Evolutionary conservation across 768 basidiomycete genomes (phyloP).

Genomic region (Candolleomyces eurysporus): DNA sequence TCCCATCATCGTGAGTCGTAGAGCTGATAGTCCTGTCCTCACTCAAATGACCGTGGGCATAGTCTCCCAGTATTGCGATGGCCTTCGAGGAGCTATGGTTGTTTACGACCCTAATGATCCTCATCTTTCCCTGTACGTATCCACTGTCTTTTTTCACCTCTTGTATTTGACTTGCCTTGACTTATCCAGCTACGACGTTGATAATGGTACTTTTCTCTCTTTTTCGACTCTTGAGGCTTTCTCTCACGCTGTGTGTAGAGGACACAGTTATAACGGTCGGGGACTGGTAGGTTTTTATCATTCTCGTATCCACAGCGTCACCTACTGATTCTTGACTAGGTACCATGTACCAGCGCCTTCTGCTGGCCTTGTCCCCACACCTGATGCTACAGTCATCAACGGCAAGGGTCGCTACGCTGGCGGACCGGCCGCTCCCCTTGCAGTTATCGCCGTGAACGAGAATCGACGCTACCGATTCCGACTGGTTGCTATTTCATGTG

Average conservation of each 20-base stretch:
- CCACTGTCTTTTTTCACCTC: conserved; percentile 16
- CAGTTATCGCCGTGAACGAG: conserved; percentile 33
- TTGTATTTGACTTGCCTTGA: neutral
- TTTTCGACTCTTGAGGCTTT: neutral
- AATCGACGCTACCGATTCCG: conserved; percentile 47
- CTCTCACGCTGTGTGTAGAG: conserved; percentile 18
- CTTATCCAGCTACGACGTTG: conserved; percentile 12
- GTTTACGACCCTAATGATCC: conserved; percentile 26
- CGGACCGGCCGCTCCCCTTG: conserved; percentile 22
- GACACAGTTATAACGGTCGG: conserved; percentile 43
- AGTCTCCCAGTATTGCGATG: conserved; percentile 11
- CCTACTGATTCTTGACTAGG: conserved; percentile 13
- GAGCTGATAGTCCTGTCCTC: neutral
- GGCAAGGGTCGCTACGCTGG: conserved; percentile 20
- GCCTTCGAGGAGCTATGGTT: conserved; percentile 24
- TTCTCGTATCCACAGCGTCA: neutral
- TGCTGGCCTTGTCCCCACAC: neutral
- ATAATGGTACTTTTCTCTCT: neutral
- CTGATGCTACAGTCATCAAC: conserved; percentile 17
- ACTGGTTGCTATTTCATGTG: conserved; percentile 42
- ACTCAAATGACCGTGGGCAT: neutral
- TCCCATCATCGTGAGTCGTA: conserved; percentile 6
- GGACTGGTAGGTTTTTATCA: conserved; percentile 29
- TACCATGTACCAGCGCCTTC: conserved; percentile 20
- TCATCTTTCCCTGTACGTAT: conserved; percentile 16